Evolutionary conservation across 2,329 filamentous ascomycete species (phyloP).

Genomic region (Shiraia sp.): DNA sequence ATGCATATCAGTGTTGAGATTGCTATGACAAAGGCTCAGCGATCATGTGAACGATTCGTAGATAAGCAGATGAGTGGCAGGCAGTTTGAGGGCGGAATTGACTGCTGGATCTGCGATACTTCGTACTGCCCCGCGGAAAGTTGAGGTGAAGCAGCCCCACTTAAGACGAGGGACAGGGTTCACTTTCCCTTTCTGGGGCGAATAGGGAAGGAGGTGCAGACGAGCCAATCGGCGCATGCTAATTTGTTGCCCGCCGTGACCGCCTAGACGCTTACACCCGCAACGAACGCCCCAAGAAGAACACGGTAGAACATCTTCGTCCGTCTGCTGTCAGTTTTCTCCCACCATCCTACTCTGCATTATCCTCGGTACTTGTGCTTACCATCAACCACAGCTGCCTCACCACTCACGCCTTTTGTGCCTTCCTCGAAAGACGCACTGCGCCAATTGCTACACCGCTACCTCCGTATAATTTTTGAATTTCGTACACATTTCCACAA

Average conservation of each 20-base stretch:
- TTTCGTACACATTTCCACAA: slow-evolving; percentile 20
- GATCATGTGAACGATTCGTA: no score
- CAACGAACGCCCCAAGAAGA: slow-evolving; percentile 6
- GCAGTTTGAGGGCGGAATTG: background rate
- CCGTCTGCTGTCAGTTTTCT: background rate
- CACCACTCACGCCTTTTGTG: background rate
- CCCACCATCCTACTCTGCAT: slow-evolving; percentile 7
- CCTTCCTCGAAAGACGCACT: slow-evolving; percentile 1
- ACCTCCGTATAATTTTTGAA: slow-evolving; percentile 2
- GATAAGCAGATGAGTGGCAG: no score
- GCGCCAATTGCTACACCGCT: background rate
- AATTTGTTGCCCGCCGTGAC: slow-evolving; percentile 16
- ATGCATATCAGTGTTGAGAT: background rate
- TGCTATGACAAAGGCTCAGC: no score
- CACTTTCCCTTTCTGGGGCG: slow-evolving; percentile 18
- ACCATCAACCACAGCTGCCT: background rate
- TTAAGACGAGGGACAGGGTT: slow-evolving; percentile 9
- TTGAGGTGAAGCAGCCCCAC: slow-evolving; percentile 5
- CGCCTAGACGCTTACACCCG: slow-evolving; percentile 12
- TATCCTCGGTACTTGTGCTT: slow-evolving; percentile 4
- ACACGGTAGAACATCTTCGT: background rate
- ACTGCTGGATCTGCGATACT: background rate
- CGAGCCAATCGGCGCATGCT: slow-evolving; percentile 17
- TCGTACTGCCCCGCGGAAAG: no score
- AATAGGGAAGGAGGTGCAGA: slow-evolving; percentile 1